Evolutionary conservation across 129 eudicot species (phyloP).

Genomic region (carrot (Daucus carota)): DNA sequence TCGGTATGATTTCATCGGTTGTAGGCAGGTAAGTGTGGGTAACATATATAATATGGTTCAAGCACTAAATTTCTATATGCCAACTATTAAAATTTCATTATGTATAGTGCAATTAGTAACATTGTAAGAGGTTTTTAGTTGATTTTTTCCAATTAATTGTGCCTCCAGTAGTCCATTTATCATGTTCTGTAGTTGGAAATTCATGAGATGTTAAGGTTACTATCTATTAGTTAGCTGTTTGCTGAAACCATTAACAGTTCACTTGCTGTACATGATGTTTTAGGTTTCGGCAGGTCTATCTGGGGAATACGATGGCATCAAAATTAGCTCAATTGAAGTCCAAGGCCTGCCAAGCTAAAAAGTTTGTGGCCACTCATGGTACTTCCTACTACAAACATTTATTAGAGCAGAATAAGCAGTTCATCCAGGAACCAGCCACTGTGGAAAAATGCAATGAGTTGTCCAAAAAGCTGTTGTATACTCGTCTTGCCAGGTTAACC

Average conservation of each 20-base stretch:
- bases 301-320: constrained; percentile 6
- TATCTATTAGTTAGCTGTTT: neutral
- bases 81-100: too few species aligned
- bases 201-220: neutral
- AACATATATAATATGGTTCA: too few species aligned
- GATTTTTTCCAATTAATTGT: too few species aligned
- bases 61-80: too few species aligned
- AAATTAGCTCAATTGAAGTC: constrained; percentile 3
- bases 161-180: too few species aligned
- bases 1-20: too few species aligned
- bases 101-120: too few species aligned
- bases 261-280: neutral
- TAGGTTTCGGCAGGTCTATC: neutral
- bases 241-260: neutral
- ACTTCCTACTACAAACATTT: constrained; percentile 59
- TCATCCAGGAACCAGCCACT: constrained; percentile 64
- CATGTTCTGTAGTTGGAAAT: neutral
- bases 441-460: constrained; percentile 63
- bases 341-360: neutral
- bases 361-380: constrained; percentile 53
- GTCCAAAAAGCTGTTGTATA: constrained; percentile 68
- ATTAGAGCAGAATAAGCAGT: constrained; percentile 71
- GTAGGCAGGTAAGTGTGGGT: too few species aligned
- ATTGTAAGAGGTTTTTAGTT: too few species aligned
- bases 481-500: constrained; percentile 87